Base-by-base conservation (phyloP, 768 basidiomycete genomes). In the Omphalotus guepiniiformis region DNA sequence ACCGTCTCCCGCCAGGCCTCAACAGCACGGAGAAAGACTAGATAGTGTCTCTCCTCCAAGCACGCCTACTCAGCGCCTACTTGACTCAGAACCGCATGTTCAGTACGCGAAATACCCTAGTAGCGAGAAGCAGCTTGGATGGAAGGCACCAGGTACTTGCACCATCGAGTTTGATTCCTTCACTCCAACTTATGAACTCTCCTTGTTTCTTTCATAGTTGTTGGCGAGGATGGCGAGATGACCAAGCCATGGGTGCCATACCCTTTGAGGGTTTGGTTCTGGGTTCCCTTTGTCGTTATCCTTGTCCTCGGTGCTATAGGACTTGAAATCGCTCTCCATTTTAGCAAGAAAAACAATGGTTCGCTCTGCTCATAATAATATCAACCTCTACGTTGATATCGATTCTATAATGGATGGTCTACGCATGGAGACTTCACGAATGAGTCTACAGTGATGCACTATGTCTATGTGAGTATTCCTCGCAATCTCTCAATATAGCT, bases 391-490 rank as follows among this genome's bases (percentile, higher is more conserved):
- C 42, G 60, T 45, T 4, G 15, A 21, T 12, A 22, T 37, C 16
- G 29, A n/a, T 23, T 4, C 43, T 35, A 8, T 30, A 18, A 27
- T 77, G 76, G 77, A 40, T 79, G 76, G 75, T 55, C 64, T 5
- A 68, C 72, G 1, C 59, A 55, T 37, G 63, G 64, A 12, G 56
- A 67, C 25, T 52, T 62, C 22, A 63, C 61, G 2, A 58, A 63
- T 25, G 58, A 66, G 21, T 56, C 61, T 15, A 64, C 64, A 15
- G 59, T 74, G 18, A 54, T 77, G 59, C 78, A 80, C 57, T 80
- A 78, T 54, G 73, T 74, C 41, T 79, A 78, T 55, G 78, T 79
- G 54, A 16, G 76, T 64, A 2, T 11, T 21, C 26, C 28, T 25
- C 19, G 3, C 30, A 13, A 25, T 27, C 22, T 42, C 25, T 22